Conservation (phyloP, 441 rosid genomes). For the Eruca vesicaria region DNA sequence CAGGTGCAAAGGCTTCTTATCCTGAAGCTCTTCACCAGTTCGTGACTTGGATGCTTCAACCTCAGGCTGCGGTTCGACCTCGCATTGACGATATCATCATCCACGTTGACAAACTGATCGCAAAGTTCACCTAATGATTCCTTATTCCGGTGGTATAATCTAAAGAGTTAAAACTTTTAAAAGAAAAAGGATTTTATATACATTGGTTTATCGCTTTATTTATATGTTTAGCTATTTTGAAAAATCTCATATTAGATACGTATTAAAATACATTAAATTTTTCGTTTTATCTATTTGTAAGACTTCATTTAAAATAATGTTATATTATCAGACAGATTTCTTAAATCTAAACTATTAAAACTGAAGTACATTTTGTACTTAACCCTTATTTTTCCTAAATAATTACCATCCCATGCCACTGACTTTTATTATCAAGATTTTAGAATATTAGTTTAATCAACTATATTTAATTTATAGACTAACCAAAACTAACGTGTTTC, state of each 20-base stretch:
- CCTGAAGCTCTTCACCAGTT: slow-evolving; percentile 95
- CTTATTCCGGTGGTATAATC: neutral
- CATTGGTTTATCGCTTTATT: neutral
- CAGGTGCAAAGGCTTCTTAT: slow-evolving; percentile 80
- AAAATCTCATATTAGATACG: slow-evolving; percentile 3
- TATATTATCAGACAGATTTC: neutral
- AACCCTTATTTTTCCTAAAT: no score
- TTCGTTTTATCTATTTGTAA: neutral
- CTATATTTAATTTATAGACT: no score
- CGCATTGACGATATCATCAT: slow-evolving; percentile 78
- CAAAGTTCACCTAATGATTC: slow-evolving; percentile 67
- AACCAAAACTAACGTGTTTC: no score
- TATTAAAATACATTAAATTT: neutral
- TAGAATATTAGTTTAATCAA: no score
- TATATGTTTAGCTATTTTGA: slow-evolving; percentile 14
- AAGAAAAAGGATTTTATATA: neutral
- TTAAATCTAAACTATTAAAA: no score
- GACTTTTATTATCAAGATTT: no score
- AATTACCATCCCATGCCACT: no score
- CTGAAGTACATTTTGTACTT: no score
- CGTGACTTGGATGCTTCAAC: slow-evolving; percentile 97
- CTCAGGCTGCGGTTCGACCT: slow-evolving; percentile 85
- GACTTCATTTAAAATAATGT: neutral
- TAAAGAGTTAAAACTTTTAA: neutral
- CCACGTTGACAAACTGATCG: slow-evolving; percentile 89